phyloP scores from a whole-genome alignment of 2,329 filamentous ascomycete genomes.

The Mariannaea elegans region DNA sequence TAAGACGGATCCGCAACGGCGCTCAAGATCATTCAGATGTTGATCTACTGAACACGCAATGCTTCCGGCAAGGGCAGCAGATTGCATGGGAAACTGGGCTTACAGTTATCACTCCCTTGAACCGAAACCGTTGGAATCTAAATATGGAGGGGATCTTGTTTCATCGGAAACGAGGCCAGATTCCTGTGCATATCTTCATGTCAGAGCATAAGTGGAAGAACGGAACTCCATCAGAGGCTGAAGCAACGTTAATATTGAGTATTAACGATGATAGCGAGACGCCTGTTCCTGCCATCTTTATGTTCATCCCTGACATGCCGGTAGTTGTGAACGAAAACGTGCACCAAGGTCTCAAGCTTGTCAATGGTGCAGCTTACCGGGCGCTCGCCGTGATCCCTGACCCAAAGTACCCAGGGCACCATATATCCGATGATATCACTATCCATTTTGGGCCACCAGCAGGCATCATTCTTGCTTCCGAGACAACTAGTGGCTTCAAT shows the following conservation, averaged over 20 bases:
- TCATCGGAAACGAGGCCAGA: not conserved
- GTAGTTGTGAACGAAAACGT: conserved; percentile 2
- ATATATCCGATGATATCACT: not conserved
- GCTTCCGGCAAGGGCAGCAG: not conserved
- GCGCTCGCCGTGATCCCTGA: not conserved
- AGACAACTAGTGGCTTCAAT: not conserved
- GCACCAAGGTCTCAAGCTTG: not conserved
- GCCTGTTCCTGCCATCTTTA: not conserved
- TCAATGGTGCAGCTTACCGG: not conserved
- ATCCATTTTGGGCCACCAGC: not conserved
- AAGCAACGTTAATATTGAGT: not conserved
- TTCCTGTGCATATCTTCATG: not conserved
- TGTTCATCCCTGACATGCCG: conserved; percentile 5
- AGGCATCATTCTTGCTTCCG: not conserved
- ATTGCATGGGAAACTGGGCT: not conserved
- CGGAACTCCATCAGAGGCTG: not conserved
- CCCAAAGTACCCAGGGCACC: not conserved
- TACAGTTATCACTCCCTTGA: not conserved
- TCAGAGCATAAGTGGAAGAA: not conserved
- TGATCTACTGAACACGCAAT: not conserved
- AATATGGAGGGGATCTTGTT: not conserved
- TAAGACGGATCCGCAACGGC: not conserved
- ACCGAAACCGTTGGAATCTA: not conserved
- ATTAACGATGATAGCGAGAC: not conserved
- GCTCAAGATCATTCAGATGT: not conserved